Evolutionary conservation across 2,329 filamentous ascomycete genomes (phyloP).

Genomic region (Calonectria pseudoturangicola): DNA sequence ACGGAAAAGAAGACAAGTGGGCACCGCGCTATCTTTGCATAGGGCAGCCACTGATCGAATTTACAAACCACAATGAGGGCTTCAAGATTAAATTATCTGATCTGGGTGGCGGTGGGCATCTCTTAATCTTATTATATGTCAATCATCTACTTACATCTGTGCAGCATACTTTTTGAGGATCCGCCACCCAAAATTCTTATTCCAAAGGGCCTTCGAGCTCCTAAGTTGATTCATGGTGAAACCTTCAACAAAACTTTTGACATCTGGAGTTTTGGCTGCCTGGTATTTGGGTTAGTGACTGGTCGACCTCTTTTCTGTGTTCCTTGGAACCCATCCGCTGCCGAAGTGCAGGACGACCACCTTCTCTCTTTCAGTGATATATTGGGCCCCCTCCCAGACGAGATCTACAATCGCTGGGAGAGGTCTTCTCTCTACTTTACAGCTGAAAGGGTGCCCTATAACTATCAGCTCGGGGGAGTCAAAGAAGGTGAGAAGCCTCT

Average conservation of each 20-base stretch:
- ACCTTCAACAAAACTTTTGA: not conserved
- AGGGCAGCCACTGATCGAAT: not conserved
- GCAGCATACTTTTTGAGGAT: not conserved
- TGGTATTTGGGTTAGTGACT: not conserved
- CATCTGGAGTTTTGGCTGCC: slow-evolving; percentile 9
- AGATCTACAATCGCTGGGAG: not conserved
- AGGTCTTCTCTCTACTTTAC: slow-evolving; percentile 7
- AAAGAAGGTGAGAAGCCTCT: not conserved
- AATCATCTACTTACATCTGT: not conserved
- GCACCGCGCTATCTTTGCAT: not conserved
- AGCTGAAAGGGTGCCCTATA: not conserved
- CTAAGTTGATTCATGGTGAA: not conserved
- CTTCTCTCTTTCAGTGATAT: not conserved
- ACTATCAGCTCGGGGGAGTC: not conserved
- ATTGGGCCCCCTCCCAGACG: not conserved
- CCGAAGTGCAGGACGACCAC: not conserved
- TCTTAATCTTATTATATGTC: not conserved
- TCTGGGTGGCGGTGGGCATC: not conserved
- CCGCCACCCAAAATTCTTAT: not conserved
- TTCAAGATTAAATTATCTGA: slow-evolving; percentile 9
- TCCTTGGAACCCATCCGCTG: not conserved
- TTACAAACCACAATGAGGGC: not conserved
- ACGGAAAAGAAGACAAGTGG: not conserved
- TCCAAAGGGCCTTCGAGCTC: not conserved
- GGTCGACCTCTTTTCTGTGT: not conserved